These are phyloP conservation scores for Colletotrichum sp. DNA, from an alignment of 2,329 filamentous ascomycete genomes.

Conservation along the genomic window DNA sequence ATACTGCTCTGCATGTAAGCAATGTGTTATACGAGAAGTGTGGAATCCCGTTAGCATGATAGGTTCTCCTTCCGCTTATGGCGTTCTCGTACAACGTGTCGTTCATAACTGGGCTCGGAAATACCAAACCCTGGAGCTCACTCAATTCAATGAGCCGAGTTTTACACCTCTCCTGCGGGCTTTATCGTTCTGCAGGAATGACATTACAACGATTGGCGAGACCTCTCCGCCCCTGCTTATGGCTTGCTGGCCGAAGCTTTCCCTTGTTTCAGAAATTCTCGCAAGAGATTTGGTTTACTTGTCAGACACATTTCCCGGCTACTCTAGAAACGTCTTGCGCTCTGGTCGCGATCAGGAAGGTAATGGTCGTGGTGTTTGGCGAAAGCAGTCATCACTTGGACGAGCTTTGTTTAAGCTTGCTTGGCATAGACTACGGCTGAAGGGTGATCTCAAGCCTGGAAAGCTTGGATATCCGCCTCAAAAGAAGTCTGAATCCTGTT, in stretches of 20 bases:
- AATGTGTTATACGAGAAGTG: neutral
- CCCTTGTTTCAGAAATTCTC: neutral
- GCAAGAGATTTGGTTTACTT: neutral
- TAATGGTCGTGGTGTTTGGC: neutral
- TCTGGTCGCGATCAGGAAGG: neutral
- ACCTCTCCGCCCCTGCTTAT: neutral
- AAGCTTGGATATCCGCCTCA: neutral
- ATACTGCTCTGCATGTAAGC: neutral
- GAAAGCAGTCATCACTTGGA: neutral
- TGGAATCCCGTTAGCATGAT: neutral
- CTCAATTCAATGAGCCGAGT: neutral
- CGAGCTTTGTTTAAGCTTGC: neutral
- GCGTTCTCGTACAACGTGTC: neutral
- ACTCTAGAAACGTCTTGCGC: neutral
- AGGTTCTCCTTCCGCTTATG: neutral
- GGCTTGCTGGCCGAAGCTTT: neutral
- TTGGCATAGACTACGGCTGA: neutral
- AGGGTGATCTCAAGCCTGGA: neutral
- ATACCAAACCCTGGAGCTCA: neutral
- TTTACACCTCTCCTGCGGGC: neutral
- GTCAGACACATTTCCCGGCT: neutral
- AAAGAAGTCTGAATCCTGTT: neutral
- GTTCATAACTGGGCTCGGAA: neutral
- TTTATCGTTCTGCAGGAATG: neutral
- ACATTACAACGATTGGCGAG: neutral